Base-by-base conservation (phyloP, 352 stramenopile species). In the Elongisporangium prolatum region DNA sequence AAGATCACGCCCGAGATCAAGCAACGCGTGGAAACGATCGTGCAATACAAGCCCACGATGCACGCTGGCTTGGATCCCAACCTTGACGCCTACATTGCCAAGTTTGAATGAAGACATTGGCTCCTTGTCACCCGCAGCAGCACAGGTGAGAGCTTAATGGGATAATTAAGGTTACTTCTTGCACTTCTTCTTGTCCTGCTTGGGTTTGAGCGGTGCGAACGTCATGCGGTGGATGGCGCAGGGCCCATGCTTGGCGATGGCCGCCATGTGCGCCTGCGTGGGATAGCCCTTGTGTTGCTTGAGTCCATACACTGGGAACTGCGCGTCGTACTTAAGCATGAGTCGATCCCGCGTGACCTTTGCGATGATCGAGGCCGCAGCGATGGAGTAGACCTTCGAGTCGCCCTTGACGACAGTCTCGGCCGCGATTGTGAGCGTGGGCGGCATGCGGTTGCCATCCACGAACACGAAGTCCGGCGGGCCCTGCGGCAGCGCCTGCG, bases 321-420 rank as follows among this genome's bases (percentile, higher is more conserved):
- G 63, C 47, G 68, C 67, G 65, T 98, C 82, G 65, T 98, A 97
- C 51, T 89, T 79, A 53, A 95, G 69, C 97, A 99, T 99, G 47
- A 99, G 64, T n/a, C 95, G 79, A 76, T 99, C 97, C 51, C 97
- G 80, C 20, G 94, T 98, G 16, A 99, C 97, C 69, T 99, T 99
- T 50, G 97, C 97, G 48, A 99, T 88, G 60, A 99, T 97, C 37
- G 89, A 98, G n/a, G 97, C 97, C 16, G 97, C 97, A 1, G 94
- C 97, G 61, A 99, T 99, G 55, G 76, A 85, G 73, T 95, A 99
- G 50, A 99, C 92, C 62, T 91, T 96, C 21, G 71, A 77, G 75
- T 99, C 97, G 40, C 97, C 97, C 58, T 99, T 97, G 34, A 99
- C 69, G 50, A 97, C 93, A 0, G 89, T 85, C 61, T 97, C 78